phyloP scores from a whole-genome alignment of 495 filamentous ascomycete genomes.

The Parachaetomium inaequale region DNA sequence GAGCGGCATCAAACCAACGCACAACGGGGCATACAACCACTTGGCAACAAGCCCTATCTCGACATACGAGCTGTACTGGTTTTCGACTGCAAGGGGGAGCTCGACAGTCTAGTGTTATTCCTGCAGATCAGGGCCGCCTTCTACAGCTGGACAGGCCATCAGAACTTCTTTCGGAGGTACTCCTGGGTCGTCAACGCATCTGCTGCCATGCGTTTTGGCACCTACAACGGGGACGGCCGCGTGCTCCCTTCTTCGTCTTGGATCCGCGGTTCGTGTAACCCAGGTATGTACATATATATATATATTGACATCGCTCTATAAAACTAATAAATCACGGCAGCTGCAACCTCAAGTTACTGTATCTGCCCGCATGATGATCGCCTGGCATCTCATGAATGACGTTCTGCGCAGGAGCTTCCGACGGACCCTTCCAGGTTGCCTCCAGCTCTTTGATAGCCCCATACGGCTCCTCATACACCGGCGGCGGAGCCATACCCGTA shows the following conservation, averaged over 20 bases:
- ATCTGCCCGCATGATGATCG: no score
- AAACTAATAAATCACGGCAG: no score
- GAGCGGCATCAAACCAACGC: slow-evolving; percentile 45
- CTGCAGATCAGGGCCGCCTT: slow-evolving; percentile 58
- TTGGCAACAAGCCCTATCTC: slow-evolving; percentile 47
- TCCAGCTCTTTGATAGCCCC: no score
- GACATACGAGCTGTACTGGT: slow-evolving; percentile 49
- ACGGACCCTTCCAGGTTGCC: no score
- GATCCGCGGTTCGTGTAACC: slow-evolving; percentile 53
- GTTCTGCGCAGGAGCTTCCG: no score
- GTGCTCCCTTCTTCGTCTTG: slow-evolving; percentile 51
- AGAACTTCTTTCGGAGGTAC: slow-evolving; percentile 57
- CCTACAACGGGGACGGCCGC: slow-evolving; percentile 53
- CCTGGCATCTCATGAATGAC: no score
- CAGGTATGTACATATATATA: no score
- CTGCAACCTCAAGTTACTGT: no score
- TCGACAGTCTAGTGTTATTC: slow-evolving; percentile 60
- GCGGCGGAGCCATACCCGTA: not conserved
- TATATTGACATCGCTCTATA: no score
- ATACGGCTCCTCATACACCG: not conserved
- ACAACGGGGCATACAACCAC: slow-evolving; percentile 48
- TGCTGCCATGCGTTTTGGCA: slow-evolving; percentile 56
- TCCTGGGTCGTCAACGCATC: slow-evolving; percentile 58
- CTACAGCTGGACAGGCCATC: slow-evolving; percentile 52
- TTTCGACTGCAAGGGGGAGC: slow-evolving; percentile 64